phyloP scores from a whole-genome alignment of 1,284 basidiomycete species.

The Cystobasidium pallidum region DNA sequence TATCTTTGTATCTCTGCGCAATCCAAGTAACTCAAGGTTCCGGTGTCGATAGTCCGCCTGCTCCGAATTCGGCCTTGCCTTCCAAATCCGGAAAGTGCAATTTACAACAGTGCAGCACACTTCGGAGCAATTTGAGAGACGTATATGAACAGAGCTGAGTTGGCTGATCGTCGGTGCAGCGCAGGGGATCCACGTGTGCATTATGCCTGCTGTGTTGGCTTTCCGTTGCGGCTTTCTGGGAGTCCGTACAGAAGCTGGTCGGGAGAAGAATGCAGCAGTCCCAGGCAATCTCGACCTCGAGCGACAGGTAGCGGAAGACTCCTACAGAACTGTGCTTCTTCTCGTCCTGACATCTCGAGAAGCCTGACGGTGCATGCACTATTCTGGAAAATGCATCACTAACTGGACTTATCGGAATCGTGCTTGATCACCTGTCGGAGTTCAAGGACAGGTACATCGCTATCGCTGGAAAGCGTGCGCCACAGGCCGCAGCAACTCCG shows the following conservation, averaged over 20 bases:
- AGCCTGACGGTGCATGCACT: not conserved
- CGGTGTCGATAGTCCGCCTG: not conserved
- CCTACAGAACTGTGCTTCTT: no score
- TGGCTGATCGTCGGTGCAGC: not conserved
- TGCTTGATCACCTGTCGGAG: not conserved
- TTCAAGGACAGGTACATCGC: no score
- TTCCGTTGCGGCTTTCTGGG: conserved; percentile 13
- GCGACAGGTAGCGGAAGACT: conserved; percentile 8
- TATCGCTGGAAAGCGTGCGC: no score
- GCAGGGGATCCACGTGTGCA: not conserved
- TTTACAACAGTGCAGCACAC: not conserved
- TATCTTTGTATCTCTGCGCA: no score
- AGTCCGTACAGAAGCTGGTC: not conserved
- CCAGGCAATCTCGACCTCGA: not conserved
- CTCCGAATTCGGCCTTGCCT: conserved; percentile 10
- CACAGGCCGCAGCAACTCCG: no score
- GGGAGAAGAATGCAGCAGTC: no score
- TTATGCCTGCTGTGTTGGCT: not conserved
- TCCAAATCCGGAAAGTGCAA: conserved; percentile 12
- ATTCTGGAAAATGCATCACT: not conserved
- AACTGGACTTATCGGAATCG: not conserved
- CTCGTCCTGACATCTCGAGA: not conserved
- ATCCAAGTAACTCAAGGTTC: not conserved
- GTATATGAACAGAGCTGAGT: not conserved
- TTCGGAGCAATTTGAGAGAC: no score